phyloP scores from a whole-genome alignment of 768 basidiomycete species.

The Suillus paluster region DNA sequence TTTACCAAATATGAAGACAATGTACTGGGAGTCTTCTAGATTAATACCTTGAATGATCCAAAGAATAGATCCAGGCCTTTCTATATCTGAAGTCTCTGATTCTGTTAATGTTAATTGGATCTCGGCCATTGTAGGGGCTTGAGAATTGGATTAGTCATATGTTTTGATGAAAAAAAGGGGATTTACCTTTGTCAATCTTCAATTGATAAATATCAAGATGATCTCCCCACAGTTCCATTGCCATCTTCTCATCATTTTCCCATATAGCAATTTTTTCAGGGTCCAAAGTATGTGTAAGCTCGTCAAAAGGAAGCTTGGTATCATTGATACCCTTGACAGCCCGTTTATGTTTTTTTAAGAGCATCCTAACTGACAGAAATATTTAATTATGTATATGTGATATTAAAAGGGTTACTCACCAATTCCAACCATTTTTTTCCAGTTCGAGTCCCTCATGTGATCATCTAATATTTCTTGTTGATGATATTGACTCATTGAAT shows the following conservation, averaged over 20 bases:
- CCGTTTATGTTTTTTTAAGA: neutral
- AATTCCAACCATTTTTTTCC: constrained; percentile 35
- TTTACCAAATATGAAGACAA: too few species aligned
- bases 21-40: too few species aligned
- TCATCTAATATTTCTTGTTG: constrained; percentile 34
- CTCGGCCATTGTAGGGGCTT: too few species aligned
- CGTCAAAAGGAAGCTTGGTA: neutral
- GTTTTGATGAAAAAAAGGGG: too few species aligned
- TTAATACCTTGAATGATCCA: too few species aligned
- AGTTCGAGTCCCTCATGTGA: constrained; percentile 39
- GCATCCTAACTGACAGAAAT: neutral
- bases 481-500: constrained; percentile 28
- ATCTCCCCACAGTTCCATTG: neutral
- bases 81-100: too few species aligned
- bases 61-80: too few species aligned
- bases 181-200: too few species aligned
- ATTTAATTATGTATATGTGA: neutral
- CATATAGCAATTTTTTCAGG: neutral
- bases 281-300: neutral
- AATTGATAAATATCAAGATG: constrained; percentile 7
- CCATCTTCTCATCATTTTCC: constrained; percentile 3
- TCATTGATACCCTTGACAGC: neutral
- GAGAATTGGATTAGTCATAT: too few species aligned
- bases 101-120: too few species aligned
- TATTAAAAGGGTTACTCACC: constrained; percentile 12